These are phyloP conservation scores for Boletus bicolor DNA, from an alignment of 768 basidiomycete genomes.

Conservation along the genomic window DNA sequence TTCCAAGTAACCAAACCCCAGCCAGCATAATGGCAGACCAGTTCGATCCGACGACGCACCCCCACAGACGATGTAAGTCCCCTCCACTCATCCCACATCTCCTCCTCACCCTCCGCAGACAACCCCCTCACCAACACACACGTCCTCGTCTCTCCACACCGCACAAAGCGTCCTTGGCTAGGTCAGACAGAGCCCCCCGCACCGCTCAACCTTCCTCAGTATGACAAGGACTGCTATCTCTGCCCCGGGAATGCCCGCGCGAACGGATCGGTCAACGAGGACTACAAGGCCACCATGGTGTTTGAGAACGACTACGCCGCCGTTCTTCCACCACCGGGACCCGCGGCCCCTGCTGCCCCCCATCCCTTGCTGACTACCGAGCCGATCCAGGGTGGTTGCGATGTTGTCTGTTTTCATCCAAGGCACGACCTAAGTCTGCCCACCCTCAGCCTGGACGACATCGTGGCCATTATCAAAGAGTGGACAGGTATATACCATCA, in stretches of 20 bases:
- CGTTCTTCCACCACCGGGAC: conserved; percentile 61
- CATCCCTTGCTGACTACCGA: conserved; percentile 63
- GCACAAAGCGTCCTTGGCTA: conserved; percentile 87
- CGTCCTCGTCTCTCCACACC: conserved; percentile 85
- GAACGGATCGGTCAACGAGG: conserved; percentile 65
- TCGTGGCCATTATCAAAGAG: conserved; percentile 61
- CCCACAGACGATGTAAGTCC: conserved; percentile 66
- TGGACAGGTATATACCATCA: conserved; percentile 67
- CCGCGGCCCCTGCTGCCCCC: conserved; percentile 44
- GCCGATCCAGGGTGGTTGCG: conserved; percentile 80
- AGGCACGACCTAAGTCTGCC: conserved; percentile 84
- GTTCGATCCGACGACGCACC: conserved; percentile 61
- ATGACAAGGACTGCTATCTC: conserved; percentile 78
- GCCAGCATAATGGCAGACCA: conserved; percentile 20
- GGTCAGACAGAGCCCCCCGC: conserved; percentile 78
- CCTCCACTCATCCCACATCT: background rate
- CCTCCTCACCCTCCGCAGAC: conserved; percentile 40
- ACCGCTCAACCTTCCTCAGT: conserved; percentile 47
- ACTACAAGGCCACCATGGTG: conserved; percentile 62
- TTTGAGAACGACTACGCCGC: conserved; percentile 88
- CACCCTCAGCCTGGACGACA: conserved; percentile 53
- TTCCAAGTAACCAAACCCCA: too few species aligned
- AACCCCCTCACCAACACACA: conserved; percentile 79
- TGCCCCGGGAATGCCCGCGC: conserved; percentile 83
- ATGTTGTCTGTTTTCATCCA: conserved; percentile 85